Base-by-base conservation (phyloP, 306 rosid genomes). In the Purshia tridentata region DNA sequence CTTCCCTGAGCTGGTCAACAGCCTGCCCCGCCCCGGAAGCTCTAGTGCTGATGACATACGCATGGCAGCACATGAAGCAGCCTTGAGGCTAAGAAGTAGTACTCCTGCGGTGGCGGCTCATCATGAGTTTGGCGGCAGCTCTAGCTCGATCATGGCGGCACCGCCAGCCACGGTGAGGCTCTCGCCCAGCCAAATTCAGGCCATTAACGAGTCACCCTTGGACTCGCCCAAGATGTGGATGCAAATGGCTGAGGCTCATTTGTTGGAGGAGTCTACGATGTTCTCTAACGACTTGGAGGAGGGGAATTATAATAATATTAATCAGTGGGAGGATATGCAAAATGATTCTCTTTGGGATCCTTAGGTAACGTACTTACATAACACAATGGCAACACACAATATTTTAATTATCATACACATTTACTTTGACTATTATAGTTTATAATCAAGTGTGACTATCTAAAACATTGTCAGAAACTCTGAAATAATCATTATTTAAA, bases 151-250 rank as follows among this genome's bases (percentile, higher is more conserved):
- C 0, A 57, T 37, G 4, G 86, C 76, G 3, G 35, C 75, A 39
- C 77, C 35, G 35, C 35, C 87, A 9, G 75, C 68, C 10, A 88
- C 86, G 0, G 88, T 61, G 41, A 78, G 90, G 57, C 82, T 94
- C 48, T 89, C 97, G 0, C 75, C 90, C 0, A 80, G 85, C 48
- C 92, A 92, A 48, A 92, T 92, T 80, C 91, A 92, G 75, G 98
- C 98, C 1, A 92, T 92, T 12, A 90, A 90, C 51, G 98, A 92
- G 73, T 88, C 84, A 7, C 98, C 97, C 20, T 72, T 92, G 85
- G 91, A 92, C 47, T 90, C 98, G 1, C 98, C 98, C 0, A 88
- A 74, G 42, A 90, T 86, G 92, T 92, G 96, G 98, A 90, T 88
- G 94, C 96, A 90, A 74, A 84, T 88, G 68, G 44, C 69, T 80